A percentile compares a stretch with the other conserved stretches of the same genome.
These are phyloP conservation scores for Phytophthora fragariaefolia DNA, from an alignment of 352 stramenopile genomes.

Conservation along the genomic window DNA sequence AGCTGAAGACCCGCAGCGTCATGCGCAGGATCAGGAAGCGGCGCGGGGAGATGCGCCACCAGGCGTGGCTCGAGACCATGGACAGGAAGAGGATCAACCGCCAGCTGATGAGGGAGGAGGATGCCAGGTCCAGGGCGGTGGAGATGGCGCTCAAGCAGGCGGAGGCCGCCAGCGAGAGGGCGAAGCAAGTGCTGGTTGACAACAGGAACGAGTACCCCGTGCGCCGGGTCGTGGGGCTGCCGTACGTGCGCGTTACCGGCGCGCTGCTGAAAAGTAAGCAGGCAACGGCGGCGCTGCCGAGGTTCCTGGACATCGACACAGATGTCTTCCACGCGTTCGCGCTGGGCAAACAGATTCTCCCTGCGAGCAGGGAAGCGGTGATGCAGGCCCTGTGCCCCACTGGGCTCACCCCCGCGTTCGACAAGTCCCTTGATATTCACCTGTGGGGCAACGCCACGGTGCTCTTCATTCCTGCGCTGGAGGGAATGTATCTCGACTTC, in stretches of 20 bases:
- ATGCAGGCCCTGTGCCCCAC: constrained; percentile 57
- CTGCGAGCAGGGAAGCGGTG: constrained; percentile 52
- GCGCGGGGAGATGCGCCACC: neutral
- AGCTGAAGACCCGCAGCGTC: neutral
- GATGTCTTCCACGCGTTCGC: constrained; percentile 54
- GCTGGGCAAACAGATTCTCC: constrained; percentile 63
- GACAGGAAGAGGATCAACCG: neutral
- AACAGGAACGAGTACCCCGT: constrained; percentile 19
- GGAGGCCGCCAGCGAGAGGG: constrained; percentile 7
- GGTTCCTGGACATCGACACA: constrained; percentile 47
- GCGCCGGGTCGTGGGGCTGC: constrained; percentile 14
- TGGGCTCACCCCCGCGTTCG: constrained; percentile 38
- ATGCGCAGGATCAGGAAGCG: neutral
- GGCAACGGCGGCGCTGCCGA: constrained; percentile 14
- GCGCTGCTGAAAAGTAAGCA: neutral
- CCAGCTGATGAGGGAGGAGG: neutral
- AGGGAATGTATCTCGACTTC: constrained; percentile 20
- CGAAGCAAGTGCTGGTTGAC: neutral
- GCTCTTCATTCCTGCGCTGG: constrained; percentile 24
- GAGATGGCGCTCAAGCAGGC: neutral
- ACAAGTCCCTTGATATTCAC: constrained; percentile 49
- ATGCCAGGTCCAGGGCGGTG: neutral
- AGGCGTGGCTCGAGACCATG: neutral
- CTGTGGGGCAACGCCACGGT: constrained; percentile 57
- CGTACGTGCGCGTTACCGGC: constrained; percentile 29